These are phyloP conservation scores for Jackrogersella minutella DNA, from an alignment of 495 filamentous ascomycete species.

Conservation along the genomic window DNA sequence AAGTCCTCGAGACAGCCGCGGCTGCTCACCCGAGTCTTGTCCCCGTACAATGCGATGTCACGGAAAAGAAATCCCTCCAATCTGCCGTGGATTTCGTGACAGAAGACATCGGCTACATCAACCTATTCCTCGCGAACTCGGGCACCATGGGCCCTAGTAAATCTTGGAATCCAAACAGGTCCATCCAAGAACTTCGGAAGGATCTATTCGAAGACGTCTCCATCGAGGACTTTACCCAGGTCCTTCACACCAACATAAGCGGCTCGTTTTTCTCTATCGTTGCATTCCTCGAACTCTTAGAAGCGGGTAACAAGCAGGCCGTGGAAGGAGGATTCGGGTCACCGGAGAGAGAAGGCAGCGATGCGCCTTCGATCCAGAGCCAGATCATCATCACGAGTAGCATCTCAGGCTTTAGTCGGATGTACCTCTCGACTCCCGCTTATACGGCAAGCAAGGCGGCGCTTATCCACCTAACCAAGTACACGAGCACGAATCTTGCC, in stretches of 20 bases:
- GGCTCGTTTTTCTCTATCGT: slow-evolving; percentile 62
- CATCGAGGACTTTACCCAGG: slow-evolving; percentile 60
- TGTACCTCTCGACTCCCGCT: slow-evolving; percentile 49
- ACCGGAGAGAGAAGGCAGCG: slow-evolving; percentile 22
- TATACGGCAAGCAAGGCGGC: slow-evolving; percentile 66
- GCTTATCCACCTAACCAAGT: slow-evolving; percentile 62
- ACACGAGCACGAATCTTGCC: slow-evolving; percentile 55
- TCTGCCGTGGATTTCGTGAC: slow-evolving; percentile 57
- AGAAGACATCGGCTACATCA: slow-evolving; percentile 60
- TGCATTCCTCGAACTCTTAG: slow-evolving; percentile 65
- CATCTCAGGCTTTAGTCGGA: slow-evolving; percentile 59
- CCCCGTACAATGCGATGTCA: slow-evolving; percentile 64
- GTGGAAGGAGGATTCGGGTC: slow-evolving; percentile 41
- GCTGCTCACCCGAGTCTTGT: slow-evolving; percentile 49
- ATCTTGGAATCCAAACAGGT: slow-evolving; percentile 44
- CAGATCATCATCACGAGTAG: slow-evolving; percentile 65
- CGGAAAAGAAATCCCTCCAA: slow-evolving; percentile 62
- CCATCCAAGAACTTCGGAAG: slow-evolving; percentile 56
- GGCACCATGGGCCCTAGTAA: slow-evolving; percentile 58
- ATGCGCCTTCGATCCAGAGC: slow-evolving; percentile 54
- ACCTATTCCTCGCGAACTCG: slow-evolving; percentile 67
- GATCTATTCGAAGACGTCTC: slow-evolving; percentile 52
- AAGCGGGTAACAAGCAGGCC: slow-evolving; percentile 63
- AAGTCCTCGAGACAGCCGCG: slow-evolving; percentile 57
- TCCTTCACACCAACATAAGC: slow-evolving; percentile 61